Base-by-base conservation (phyloP, 2,329 filamentous ascomycete species). In the Fusarium nodosum region DNA sequence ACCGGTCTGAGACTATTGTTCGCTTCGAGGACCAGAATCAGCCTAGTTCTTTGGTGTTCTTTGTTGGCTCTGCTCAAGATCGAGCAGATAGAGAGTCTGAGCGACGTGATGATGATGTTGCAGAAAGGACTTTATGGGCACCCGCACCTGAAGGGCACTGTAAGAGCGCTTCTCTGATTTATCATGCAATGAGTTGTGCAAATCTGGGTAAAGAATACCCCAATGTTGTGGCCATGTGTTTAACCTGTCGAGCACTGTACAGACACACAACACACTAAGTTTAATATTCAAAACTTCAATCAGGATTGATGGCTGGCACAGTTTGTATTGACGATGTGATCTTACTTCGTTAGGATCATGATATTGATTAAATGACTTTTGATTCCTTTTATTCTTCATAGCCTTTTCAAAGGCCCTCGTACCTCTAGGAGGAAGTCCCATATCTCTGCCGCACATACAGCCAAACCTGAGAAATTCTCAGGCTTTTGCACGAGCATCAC, bases 121-220 rank as follows among this genome's bases (percentile, higher is more conserved):
- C 65, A 59, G 64, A 82, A 8, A 74, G 76, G n/a, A 82, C 18
- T 88, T 1, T 88, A 87, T 64, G 80, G 82, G 1, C 85, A 88
- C 64, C 84, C 85, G 0, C 61, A 67, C 0, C 80, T 85, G 0
- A 84, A 86, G 66, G 84, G 85, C 0, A 63, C 67, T 4, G 76
- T 78, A 41, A 7, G n/a, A 28, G 4, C 18, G 8, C 1, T 18
- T 52, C 22, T 10, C 48, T 8, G 11, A 20, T 20, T 33, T 52
- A 24, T 9, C 33, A 26, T n/a, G 16, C 12, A 51, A 53, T 31
- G 26, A 50, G 3, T 59, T 79, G 1, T 72, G 69, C 10, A 24
- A 47, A 8, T 47, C 55, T 7, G 75, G 78, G 78, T 3, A 56
- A 61, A 6, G 74, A 56, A 34, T 81, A 79, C 50, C 60, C 75